phyloP scores from a whole-genome alignment of 179 eudicot genomes.

The Nepenthes alata region DNA sequence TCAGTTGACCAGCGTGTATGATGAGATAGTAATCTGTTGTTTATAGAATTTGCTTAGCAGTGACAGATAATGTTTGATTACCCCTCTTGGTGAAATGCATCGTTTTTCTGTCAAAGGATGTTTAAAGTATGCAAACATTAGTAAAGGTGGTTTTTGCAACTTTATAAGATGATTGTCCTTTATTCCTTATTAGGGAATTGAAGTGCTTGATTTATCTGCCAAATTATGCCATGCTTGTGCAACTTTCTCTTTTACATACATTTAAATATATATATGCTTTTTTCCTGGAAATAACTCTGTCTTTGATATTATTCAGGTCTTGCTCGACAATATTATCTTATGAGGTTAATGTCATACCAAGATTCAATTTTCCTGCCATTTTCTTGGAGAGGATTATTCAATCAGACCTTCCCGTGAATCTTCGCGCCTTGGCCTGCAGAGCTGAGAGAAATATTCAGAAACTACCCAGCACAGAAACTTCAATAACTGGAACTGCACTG shows the following conservation, averaged over 20 bases:
- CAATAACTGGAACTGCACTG: conserved; percentile 16
- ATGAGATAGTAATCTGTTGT: not conserved
- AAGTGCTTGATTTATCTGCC: not conserved
- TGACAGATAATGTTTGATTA: no score
- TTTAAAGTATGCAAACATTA: no score
- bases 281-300: not conserved
- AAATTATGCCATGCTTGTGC: conserved; percentile 1
- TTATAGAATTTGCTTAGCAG: no score
- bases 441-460: conserved; percentile 55
- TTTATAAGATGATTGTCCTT: not conserved
- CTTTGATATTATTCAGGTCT: conserved; percentile 33
- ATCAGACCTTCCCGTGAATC: conserved; percentile 97
- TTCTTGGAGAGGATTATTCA: conserved; percentile 89
- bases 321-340: conserved; percentile 50
- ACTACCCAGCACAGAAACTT: conserved; percentile 13
- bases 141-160: not conserved
- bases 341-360: conserved; percentile 94
- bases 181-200: no score
- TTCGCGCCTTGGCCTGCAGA: conserved; percentile 85
- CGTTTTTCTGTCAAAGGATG: no score
- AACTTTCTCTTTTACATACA: not conserved
- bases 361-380: conserved; percentile 85
- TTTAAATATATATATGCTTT: no score
- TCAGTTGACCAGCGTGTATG: not conserved
- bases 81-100: no score